Evolutionary conservation across 2,329 filamentous ascomycete genomes (phyloP).

Genomic region (Chaetomiaceae sp.): DNA sequence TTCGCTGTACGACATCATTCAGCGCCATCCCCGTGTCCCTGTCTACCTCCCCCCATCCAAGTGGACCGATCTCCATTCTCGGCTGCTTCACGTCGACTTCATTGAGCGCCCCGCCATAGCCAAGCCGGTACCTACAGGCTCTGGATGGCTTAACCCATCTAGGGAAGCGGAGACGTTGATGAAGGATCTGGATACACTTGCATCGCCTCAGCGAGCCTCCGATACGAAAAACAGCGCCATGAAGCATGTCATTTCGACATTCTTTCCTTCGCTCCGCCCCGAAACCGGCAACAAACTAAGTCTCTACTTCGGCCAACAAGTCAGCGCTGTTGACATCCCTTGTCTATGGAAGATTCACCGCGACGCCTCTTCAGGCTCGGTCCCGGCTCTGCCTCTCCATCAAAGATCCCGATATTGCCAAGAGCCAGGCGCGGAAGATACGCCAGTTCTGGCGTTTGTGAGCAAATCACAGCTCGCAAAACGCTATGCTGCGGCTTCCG

Average conservation of each 20-base stretch:
- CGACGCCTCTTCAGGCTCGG: constrained; percentile 29
- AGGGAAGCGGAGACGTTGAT: constrained; percentile 39
- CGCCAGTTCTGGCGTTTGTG: constrained; percentile 43
- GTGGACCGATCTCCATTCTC: constrained; percentile 50
- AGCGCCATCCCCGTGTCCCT: constrained; percentile 39
- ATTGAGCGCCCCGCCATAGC: constrained; percentile 39
- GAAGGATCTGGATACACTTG: constrained; percentile 37
- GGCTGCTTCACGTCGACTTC: constrained; percentile 46
- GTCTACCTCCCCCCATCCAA: constrained; percentile 51
- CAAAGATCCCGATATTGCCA: not conserved
- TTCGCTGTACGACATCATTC: not conserved
- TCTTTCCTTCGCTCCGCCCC: constrained; percentile 37
- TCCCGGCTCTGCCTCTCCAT: constrained; percentile 13
- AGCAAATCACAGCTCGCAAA: constrained; percentile 42
- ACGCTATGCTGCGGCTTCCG: too few relatives aligned
- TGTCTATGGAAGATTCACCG: constrained; percentile 42
- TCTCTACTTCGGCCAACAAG: constrained; percentile 44
- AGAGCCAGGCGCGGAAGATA: constrained; percentile 22
- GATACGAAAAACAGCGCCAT: constrained; percentile 37
- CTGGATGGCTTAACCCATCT: constrained; percentile 32
- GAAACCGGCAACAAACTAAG: constrained; percentile 38
- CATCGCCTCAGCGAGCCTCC: constrained; percentile 30
- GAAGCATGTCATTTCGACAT: constrained; percentile 39
- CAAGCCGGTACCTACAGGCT: constrained; percentile 35
- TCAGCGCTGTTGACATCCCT: constrained; percentile 42